phyloP scores from a whole-genome alignment of 305 asterid species.

The Plantago coronopus region DNA sequence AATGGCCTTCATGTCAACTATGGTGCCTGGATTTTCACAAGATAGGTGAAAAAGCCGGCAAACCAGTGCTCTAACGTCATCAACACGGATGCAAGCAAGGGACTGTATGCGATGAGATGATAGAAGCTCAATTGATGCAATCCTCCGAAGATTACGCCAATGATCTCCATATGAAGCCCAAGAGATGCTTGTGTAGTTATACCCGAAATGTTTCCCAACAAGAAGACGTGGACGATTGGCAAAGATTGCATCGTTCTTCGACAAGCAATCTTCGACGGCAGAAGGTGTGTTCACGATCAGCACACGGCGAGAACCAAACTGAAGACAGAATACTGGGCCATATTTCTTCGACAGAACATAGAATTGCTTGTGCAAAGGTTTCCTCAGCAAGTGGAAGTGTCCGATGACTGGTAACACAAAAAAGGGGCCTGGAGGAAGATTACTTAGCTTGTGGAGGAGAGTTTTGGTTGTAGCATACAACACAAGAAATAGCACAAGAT shows the following conservation, averaged over 20 bases:
- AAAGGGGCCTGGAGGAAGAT: not conserved
- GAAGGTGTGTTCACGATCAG: not conserved
- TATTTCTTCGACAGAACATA: not conserved
- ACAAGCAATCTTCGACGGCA: not conserved
- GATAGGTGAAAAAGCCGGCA: not conserved
- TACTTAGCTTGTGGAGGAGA: conserved; percentile 2
- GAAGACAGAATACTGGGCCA: not conserved
- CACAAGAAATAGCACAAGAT: not conserved
- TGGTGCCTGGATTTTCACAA: not conserved
- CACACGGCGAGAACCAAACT: not conserved
- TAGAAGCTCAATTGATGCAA: not conserved
- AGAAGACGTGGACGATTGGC: not conserved
- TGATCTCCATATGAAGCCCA: conserved; percentile 1
- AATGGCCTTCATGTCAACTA: not conserved
- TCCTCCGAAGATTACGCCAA: not conserved
- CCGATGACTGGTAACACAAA: not conserved
- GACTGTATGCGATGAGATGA: not conserved
- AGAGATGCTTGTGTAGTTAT: not conserved
- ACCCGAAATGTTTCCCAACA: not conserved
- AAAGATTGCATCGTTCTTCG: not conserved
- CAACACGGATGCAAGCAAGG: not conserved
- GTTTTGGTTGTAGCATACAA: not conserved
- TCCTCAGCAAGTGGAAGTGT: not conserved
- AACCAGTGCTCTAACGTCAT: not conserved
- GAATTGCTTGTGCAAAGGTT: not conserved